Evolutionary conservation across 2,329 filamentous ascomycete genomes (phyloP), one percentile per base, ranked within the genome.

Genomic region (Laburnicola sp.): DNA sequence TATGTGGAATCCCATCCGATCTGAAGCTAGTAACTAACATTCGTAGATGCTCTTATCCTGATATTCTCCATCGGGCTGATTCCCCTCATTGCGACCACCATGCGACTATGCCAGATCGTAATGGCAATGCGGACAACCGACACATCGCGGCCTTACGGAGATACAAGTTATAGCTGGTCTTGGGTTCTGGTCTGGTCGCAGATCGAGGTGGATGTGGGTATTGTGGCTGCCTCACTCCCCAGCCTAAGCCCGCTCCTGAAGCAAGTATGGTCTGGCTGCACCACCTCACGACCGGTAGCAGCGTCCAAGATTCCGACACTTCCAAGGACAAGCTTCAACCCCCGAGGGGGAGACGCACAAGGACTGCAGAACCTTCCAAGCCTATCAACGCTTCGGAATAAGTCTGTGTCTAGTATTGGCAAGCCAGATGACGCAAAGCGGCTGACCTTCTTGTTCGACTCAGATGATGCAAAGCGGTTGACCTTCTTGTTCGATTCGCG

Each of bases 101-200:
- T 64, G 54, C 62, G 65, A 5, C 54, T 67, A 7, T 62, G 54
- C 43, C 62, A 66, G 25, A 63, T 69, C 21, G 36, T 60, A 25
- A 63, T 59, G 57, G 52, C 58, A 25, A 7, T 22, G 55, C 51
- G 26, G 40, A 50, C 30, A 48, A 50, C 27, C 23, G 58, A 7
- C 42, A 45, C 36, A 26, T 39, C 48, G 8, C 61, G 62, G 56
- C 48, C 63, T 28, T 50, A 60, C 22, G 55, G 51, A 4, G 63
- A 67, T 50, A 57, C 54, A 6, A 67, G 60, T 28, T 68, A 64
- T 54, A 56, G 23, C 21, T 64, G 63, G 59, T 56, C 59, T 9
- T 66, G 63, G 63, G 55, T 67, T 3, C 62, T 64, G 6, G 59
- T 67, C 1, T 68, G 65, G 65, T 67, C 64, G 2, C 63, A 69